Evolutionary conservation across 257 asterid species (phyloP), one percentile per base, ranked within the genome.

Genomic region (Solanum bulbocastanum): DNA sequence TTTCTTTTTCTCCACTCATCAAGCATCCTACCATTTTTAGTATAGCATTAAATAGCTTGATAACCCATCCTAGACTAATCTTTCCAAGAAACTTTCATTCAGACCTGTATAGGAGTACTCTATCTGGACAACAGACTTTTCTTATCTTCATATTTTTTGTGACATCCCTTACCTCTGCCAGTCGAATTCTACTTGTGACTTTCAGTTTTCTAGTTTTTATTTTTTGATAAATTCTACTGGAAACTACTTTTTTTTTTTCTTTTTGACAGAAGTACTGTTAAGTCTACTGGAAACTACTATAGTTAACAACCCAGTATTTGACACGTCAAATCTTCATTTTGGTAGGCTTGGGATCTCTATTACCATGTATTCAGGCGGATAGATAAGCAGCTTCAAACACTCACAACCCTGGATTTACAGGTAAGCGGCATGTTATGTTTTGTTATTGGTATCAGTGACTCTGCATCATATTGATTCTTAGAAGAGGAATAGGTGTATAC

Each of bases 261-360:
- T 52, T 49, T 52, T 52, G 62, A 52, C 62, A 52, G 18, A 52
- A 52, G 0, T 52, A 52, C 62, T 52, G 62, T 52, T 16, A 82
- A 33, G 42, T 49, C 18, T 74, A 10, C 69, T 49, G 69, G 40
- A 30, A 18, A 30, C 42, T 27, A 39, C 62, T 46, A 82, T 49
- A 49, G 69, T 46, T 81, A 10, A 81, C 42, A 46, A 32, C 40
- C 40, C 85, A 46, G 35, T 82, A 82, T 82, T 32, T 82, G 37
- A 82, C 85, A 9, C 49, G 10, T 32, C 42, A 49, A 79, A 82
- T 49, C 62, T n/a, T 30, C 69, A 49, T 82, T 46, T 79, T 44
- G 56, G 83, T 93, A 97, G 99, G 99, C 99, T 89, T 97, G 99
- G 99, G 99, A 97, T 96, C 95, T 96, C 71, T 96, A 97, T 89